phyloP scores from a whole-genome alignment of 352 stramenopile genomes.

The Pythium pyrilobum region DNA sequence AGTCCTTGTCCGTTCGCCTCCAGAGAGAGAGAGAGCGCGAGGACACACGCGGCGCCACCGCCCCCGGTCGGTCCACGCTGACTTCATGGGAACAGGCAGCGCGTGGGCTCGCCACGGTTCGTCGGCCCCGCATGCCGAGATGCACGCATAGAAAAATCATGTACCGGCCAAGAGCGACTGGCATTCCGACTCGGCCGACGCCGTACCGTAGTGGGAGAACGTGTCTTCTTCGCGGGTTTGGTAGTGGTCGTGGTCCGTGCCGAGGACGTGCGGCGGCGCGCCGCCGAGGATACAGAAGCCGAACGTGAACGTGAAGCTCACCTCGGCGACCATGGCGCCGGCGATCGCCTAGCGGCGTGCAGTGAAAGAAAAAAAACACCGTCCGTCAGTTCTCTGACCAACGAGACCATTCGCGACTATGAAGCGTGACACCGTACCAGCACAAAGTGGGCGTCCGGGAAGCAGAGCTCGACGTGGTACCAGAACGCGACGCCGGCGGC shows the following conservation, averaged over 20 bases:
- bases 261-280: conserved; percentile 19
- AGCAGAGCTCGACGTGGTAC: conserved; percentile 67
- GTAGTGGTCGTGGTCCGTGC: conserved; percentile 4
- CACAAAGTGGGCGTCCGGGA: conserved; percentile 68
- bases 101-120: too few species aligned
- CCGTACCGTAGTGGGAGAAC: conserved; percentile 49
- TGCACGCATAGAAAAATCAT: neutral
- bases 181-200: conserved; percentile 52
- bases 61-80: too few species aligned
- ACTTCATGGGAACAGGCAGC: too few species aligned
- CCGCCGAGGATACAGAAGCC: conserved; percentile 66
- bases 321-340: conserved; percentile 52
- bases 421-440: conserved; percentile 58
- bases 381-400: neutral
- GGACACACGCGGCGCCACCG: too few species aligned
- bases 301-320: conserved; percentile 66
- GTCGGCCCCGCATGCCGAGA: too few species aligned
- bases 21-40: too few species aligned
- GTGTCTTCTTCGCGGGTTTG: conserved; percentile 1
- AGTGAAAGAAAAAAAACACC: neutral
- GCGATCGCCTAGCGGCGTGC: conserved; percentile 54
- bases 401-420: too few species aligned
- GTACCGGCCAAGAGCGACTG: conserved; percentile 76
- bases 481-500: conserved; percentile 53
- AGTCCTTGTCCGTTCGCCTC: too few species aligned